phyloP scores from a whole-genome alignment of 129 eudicot species.

The Sambucus nigra region DNA sequence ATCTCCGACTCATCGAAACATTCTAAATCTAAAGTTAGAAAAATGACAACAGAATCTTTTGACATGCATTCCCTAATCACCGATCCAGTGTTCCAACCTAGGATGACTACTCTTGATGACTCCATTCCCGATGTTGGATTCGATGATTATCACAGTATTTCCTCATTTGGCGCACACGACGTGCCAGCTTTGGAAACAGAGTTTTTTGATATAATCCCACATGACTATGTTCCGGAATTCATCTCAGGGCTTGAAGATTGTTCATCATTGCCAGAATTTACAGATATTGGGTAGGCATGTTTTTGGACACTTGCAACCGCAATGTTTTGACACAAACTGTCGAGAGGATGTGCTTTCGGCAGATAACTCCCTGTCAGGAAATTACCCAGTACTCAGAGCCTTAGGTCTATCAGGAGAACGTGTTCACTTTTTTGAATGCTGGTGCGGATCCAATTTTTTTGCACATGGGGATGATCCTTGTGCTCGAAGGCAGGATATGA shows the following conservation, averaged over 20 bases:
- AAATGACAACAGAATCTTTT: slow-evolving; percentile 22
- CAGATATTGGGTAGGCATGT: slow-evolving; percentile 55
- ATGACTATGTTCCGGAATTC: slow-evolving; percentile 37
- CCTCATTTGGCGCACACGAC: slow-evolving; percentile 18
- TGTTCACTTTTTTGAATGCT: slow-evolving; percentile 6
- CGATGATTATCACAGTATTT: slow-evolving; percentile 11
- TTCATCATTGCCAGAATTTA: slow-evolving; percentile 37
- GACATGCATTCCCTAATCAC: slow-evolving; percentile 17
- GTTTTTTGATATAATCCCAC: slow-evolving; percentile 16
- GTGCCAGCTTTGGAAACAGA: slow-evolving; percentile 16
- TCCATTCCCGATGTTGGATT: slow-evolving; percentile 13
- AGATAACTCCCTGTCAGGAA: slow-evolving; percentile 13
- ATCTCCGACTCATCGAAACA: slow-evolving; percentile 35
- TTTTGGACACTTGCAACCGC: background rate
- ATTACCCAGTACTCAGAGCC: too few relatives aligned
- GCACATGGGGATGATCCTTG: background rate
- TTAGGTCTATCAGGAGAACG: slow-evolving; percentile 18
- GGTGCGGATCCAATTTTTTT: slow-evolving; percentile 5
- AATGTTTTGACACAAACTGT: background rate
- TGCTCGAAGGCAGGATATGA: slow-evolving; percentile 17
- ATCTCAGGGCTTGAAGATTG: slow-evolving; percentile 74
- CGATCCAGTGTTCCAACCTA: slow-evolving; percentile 32
- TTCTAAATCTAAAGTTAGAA: slow-evolving; percentile 61
- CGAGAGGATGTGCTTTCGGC: slow-evolving; percentile 24
- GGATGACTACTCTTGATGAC: slow-evolving; percentile 12